Evolutionary conservation across 371 early-diverging fungal genomes (phyloP), one percentile per base, ranked within the genome.

Genomic region (Mortierella sp.): DNA sequence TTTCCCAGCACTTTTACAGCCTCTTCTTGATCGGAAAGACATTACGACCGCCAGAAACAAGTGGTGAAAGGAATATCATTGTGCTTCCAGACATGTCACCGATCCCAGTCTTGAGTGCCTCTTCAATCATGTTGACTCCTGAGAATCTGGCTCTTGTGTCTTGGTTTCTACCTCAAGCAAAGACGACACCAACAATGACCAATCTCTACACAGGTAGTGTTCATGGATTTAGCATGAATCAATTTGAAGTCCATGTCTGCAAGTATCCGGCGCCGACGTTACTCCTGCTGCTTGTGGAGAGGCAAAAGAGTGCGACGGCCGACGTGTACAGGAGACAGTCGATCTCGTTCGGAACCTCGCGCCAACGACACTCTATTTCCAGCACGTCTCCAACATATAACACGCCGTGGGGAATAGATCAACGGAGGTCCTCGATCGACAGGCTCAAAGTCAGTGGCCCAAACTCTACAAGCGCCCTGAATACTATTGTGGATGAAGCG

Each of bases 191-290:
- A 0, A 56, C 64, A 0, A 27, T 75, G 37, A 68, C 76, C 4
- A 63, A 81, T 1, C 79, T 90, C 0, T 90, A 87, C 55, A 82
- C 82, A 4, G 86, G 83, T 27, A 80, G 81, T 26, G 44, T 75
- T 50, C 80, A 90, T 44, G 90, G 90, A 1, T 90, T 87, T 64
- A 85, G 88, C 17, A 90, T 89, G 89, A 90, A 87, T 48, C 73
- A 88, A 30, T 90, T 89, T 53, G 86, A 85, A 51, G 81, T 79
- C 8, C 85, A 85, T 52, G 84, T 87, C 1, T 90, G 89, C 78
- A 88, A 87, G 50, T 90, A 90, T 61, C 84, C 86, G 4, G 90
- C 87, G 0, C 89, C 90, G 0, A 90, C 89, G 0, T 51, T 90
- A 19, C 52, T 87, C 11, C 43, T 90, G 6, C 61, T 90, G 28